A percentile compares a stretch with the other conserved stretches of the same genome.
Evolutionary conservation across 305 asterid species (phyloP).

Genomic region (Fraxinus angustifolia): DNA sequence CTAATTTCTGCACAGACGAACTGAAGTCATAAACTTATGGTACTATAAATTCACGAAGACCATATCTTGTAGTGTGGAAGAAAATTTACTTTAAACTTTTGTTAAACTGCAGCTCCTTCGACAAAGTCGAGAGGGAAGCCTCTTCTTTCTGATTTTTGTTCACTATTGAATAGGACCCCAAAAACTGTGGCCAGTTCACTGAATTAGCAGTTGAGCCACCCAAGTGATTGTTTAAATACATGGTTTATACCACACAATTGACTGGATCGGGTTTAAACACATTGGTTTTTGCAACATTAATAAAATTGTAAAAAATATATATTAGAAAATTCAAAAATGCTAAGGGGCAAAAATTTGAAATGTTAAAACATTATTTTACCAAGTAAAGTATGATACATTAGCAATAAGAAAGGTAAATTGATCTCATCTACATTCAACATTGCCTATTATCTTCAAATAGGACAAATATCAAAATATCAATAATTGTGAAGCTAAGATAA

Average conservation of each 20-base stretch:
- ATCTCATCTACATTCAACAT: neutral
- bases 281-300: neutral
- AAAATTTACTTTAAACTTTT: neutral
- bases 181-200: neutral
- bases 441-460: neutral
- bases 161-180: neutral
- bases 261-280: neutral
- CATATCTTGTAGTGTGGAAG: neutral
- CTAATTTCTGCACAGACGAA: neutral
- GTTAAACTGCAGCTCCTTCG: neutral
- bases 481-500: neutral
- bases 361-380: neutral
- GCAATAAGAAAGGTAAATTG: neutral
- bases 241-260: neutral
- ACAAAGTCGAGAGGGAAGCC: neutral
- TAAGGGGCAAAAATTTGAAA: neutral
- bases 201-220: neutral
- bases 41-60: neutral
- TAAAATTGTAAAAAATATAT: neutral
- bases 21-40: neutral
- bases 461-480: neutral
- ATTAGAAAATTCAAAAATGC: neutral
- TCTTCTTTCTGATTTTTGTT: neutral
- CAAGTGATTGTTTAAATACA: neutral
- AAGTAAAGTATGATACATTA: neutral